Evolutionary conservation across 768 basidiomycete species (phyloP).

Genomic region (Phaeotremella fagi): DNA sequence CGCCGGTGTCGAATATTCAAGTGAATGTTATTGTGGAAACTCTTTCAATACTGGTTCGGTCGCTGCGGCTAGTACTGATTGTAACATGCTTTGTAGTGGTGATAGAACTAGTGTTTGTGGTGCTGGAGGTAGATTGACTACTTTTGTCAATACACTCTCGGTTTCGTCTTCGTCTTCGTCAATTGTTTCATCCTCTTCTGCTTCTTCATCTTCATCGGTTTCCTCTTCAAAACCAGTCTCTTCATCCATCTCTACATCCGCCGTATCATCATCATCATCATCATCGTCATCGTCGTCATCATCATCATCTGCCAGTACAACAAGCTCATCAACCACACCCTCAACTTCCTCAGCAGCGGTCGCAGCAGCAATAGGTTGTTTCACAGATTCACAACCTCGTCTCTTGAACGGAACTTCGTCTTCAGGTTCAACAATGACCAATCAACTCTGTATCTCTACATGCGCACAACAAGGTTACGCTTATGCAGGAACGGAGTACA

Average conservation of each 20-base stretch:
- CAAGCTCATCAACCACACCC: not conserved
- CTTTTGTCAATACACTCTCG: not conserved
- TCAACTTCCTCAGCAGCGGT: slow-evolving; percentile 10
- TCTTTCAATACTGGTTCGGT: slow-evolving; percentile 59
- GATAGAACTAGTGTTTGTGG: slow-evolving; percentile 51
- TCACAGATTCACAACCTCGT: not conserved
- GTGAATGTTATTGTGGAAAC: slow-evolving; percentile 59
- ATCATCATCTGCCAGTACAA: slow-evolving; percentile 4
- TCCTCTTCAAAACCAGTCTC: not conserved
- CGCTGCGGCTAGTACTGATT: slow-evolving; percentile 53
- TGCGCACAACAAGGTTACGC: slow-evolving; percentile 15
- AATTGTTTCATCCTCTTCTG: not conserved
- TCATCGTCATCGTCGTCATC: not conserved
- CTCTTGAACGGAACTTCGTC: not conserved
- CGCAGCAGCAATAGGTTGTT: slow-evolving; percentile 1
- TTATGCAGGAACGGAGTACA: slow-evolving; percentile 19
- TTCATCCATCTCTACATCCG: not conserved
- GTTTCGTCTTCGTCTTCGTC: not conserved
- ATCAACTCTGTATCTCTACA: slow-evolving; percentile 17
- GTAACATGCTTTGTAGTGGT: slow-evolving; percentile 71
- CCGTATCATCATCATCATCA: not conserved
- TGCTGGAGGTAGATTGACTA: slow-evolving; percentile 20
- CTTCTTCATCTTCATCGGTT: not conserved
- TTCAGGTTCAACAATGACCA: slow-evolving; percentile 11
- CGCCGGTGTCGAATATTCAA: slow-evolving; percentile 62